phyloP scores from a whole-genome alignment of 208 protist genomes.

The Crithidia bombi region DNA sequence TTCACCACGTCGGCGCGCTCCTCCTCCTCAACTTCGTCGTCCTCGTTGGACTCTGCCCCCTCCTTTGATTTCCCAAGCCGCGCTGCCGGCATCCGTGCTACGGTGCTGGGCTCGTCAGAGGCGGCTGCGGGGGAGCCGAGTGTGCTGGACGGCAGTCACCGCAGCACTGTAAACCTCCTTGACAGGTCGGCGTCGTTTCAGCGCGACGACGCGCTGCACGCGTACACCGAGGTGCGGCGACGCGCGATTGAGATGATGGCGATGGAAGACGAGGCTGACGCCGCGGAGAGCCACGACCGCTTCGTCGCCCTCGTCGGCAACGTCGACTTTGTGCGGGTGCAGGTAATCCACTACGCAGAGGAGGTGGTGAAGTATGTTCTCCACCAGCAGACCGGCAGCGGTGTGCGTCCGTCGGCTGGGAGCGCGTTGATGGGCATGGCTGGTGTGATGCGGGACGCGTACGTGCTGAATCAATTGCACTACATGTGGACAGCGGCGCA shows the following conservation, averaged over 20 bases:
- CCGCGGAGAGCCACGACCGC: constrained; percentile 58
- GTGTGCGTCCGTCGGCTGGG: constrained; percentile 17
- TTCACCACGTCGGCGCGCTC: neutral
- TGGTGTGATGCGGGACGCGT: constrained; percentile 30
- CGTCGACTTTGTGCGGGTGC: constrained; percentile 71
- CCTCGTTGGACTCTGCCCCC: neutral
- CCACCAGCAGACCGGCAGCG: neutral
- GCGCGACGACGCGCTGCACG: neutral
- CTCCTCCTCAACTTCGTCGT: too few species aligned
- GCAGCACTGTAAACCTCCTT: neutral
- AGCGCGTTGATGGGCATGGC: constrained; percentile 3
- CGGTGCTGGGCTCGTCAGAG: too few species aligned
- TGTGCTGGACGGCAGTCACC: neutral
- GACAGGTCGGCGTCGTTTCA: neutral
- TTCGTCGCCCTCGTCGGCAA: constrained; percentile 68
- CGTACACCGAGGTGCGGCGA: constrained; percentile 37
- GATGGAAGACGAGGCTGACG: constrained; percentile 59
- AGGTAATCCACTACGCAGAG: constrained; percentile 61
- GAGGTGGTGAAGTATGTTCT: constrained; percentile 45
- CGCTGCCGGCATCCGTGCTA: neutral
- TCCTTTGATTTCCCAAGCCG: too few species aligned
- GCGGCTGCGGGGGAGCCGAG: too few species aligned
- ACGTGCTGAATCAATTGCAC: constrained; percentile 30
- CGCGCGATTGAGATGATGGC: constrained; percentile 60
- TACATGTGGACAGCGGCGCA: constrained; percentile 33